Evolutionary conservation across 1,284 basidiomycete species (phyloP), one percentile per base, ranked within the genome.

Genomic region (Boletus holoroseus): DNA sequence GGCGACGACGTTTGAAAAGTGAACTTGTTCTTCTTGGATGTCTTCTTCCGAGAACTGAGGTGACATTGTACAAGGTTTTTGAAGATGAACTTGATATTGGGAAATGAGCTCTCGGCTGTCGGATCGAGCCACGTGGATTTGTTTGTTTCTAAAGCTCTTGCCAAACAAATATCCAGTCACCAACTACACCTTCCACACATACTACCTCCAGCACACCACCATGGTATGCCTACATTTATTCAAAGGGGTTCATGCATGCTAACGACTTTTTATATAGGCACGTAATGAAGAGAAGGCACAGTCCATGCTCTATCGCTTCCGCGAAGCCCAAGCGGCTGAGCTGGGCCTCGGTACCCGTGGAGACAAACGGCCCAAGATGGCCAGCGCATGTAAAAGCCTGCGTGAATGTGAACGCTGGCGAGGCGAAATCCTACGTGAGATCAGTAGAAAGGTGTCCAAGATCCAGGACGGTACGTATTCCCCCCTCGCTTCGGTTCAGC

Each of bases 221-320:
- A 62, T 62, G 61, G 61, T 55, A 51, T 26, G 51, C 16, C 16
- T n/a, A 13, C 3, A 8, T 11, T 11, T 18, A 2, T 3, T 20
- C n/a, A 30, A 24, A 8, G 7, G 5, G 1, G 13, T 4, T 3
- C 13, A 38, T 5, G 3, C 7, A 16, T 7, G 5, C 28, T 38
- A 1, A 56, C 3, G 7, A 18, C 1, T 0, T 0, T 36, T 1
- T 16, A 1, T 16, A 1, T 63, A 91, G 93, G 92, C 93, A 60
- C 88, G 93, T 71, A 96, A 96, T 86, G 88, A 93, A 70, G 94
- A 96, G 71, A 97, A 96, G 70, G 91, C 93, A 0, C 93, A 95
- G 72, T 96, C 94, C 43, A 98, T 97, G 94, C 82, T 99, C 46
- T 97, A 96, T 72, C 93, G 95, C 58, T 99, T 99, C 72, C 88